phyloP scores from a whole-genome alignment of 202 grass and related monocot genomes.

The Hordeum pubiflorum region DNA sequence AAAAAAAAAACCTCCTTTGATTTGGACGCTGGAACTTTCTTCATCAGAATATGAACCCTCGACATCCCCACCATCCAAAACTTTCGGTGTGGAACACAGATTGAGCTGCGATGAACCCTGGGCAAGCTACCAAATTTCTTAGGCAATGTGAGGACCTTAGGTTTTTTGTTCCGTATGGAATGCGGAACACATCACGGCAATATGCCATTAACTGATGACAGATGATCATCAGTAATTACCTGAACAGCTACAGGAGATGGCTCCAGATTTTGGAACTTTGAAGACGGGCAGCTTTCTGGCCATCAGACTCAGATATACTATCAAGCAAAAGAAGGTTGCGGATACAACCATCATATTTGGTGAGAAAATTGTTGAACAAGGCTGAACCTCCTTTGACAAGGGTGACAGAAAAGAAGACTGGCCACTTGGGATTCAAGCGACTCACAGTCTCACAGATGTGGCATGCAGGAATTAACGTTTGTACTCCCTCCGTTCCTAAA shows the following conservation, averaged over 20 bases:
- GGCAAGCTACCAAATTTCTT: background rate
- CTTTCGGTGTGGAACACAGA: background rate
- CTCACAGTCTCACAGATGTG: background rate
- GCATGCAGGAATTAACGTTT: conserved; percentile 19
- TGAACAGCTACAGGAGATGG: background rate
- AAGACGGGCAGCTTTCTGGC: conserved; percentile 6
- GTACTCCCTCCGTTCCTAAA: no score
- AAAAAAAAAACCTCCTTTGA: no score
- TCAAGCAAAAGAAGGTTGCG: background rate
- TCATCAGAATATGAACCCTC: background rate
- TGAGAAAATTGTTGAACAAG: background rate
- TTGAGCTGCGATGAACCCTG: background rate
- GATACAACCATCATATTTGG: conserved; percentile 13
- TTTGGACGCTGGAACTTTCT: conserved; percentile 37
- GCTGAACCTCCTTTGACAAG: conserved; percentile 13
- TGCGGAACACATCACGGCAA: background rate
- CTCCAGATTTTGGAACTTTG: background rate
- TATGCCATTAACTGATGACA: background rate
- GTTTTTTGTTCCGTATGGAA: background rate
- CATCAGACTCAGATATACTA: background rate
- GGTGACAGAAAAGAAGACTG: conserved; percentile 32
- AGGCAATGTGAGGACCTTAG: background rate
- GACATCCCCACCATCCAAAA: background rate
- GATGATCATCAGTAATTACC: background rate
- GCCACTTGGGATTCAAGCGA: conserved; percentile 46